Conservation (phyloP, 345 rosid species). For the Arabidopsis suecica region DNA sequence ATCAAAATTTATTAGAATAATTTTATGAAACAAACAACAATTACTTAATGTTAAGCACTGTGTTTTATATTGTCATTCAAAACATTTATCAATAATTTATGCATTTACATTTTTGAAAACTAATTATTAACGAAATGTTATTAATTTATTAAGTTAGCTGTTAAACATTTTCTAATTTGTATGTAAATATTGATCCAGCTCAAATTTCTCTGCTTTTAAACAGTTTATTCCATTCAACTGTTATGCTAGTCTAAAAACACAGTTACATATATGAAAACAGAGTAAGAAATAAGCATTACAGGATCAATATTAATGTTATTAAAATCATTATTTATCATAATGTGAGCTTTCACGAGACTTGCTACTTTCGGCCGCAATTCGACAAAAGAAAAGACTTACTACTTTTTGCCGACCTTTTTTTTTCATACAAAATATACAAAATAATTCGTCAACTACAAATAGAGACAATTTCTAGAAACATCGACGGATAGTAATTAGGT, state of each 20-base stretch:
- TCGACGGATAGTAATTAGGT: not conserved
- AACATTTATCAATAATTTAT: not conserved
- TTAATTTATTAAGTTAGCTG: not conserved
- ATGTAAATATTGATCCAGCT: not conserved
- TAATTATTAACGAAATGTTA: not conserved
- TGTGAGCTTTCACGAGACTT: conserved; percentile 28
- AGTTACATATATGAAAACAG: not conserved
- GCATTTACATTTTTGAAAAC: not conserved
- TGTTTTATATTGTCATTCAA: no score
- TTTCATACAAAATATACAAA: not conserved
- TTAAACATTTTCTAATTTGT: not conserved
- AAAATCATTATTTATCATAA: not conserved
- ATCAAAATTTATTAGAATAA: not conserved
- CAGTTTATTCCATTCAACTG: not conserved
- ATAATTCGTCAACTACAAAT: conserved; percentile 4
- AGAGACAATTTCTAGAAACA: not conserved
- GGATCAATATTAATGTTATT: not conserved
- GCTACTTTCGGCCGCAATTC: conserved; percentile 38
- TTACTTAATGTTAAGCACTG: not conserved
- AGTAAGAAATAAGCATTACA: not conserved
- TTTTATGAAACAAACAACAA: not conserved
- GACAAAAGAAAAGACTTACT: conserved; percentile 17
- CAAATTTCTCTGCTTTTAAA: not conserved
- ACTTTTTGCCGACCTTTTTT: conserved; percentile 38
- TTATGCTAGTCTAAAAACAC: not conserved